Evolutionary conservation across 495 filamentous ascomycete genomes (phyloP).

Genomic region (Penicillium antarcticum): DNA sequence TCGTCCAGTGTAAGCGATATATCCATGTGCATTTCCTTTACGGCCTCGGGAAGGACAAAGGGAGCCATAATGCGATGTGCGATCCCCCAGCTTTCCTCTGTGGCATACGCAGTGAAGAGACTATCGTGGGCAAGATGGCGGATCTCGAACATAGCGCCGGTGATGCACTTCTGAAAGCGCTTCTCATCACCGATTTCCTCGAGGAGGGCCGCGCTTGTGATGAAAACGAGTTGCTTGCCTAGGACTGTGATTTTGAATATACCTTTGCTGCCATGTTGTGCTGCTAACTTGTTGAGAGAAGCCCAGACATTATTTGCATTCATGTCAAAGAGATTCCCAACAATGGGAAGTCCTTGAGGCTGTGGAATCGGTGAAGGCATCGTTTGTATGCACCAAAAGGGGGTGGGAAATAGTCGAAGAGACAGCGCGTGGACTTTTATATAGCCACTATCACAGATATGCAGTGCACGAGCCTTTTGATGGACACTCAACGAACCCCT

Average conservation of each 20-base stretch:
- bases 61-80: constrained; percentile 66
- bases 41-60: constrained; percentile 31
- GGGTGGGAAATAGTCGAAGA: neutral
- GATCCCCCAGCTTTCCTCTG: constrained; percentile 66
- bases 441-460: no score
- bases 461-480: no score
- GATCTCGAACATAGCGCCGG: constrained; percentile 56
- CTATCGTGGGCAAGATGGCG: constrained; percentile 63
- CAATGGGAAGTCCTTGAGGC: constrained; percentile 62
- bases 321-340: constrained; percentile 67
- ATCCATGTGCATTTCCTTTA: constrained; percentile 38
- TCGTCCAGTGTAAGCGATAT: constrained; percentile 69
- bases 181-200: constrained; percentile 72
- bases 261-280: constrained; percentile 52
- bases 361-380: constrained; percentile 55
- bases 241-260: constrained; percentile 66
- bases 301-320: constrained; percentile 58
- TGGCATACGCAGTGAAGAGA: constrained; percentile 65
- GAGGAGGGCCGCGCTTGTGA: constrained; percentile 53
- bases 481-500: no score
- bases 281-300: constrained; percentile 59
- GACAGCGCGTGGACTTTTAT: neutral
- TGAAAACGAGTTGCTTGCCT: constrained; percentile 49
- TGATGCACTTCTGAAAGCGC: constrained; percentile 63
- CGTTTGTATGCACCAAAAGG: neutral